Base-by-base conservation (phyloP, 495 filamentous ascomycete genomes). In the Durotheca rogersii region DNA sequence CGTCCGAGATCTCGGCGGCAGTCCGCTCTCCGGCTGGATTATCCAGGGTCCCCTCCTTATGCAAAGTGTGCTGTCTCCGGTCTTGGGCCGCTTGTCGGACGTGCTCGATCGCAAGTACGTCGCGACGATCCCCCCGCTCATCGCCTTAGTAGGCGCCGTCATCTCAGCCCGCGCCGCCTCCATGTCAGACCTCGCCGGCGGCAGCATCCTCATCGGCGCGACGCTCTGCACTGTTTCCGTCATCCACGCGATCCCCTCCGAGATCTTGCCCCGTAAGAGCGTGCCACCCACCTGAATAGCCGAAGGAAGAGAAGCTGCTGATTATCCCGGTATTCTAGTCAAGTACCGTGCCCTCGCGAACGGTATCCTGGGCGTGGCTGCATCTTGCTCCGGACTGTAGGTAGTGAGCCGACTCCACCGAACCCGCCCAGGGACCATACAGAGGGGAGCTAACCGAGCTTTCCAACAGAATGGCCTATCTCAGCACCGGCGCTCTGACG, bases 291-390 rank as follows among this genome's bases (percentile, higher is more conserved):
- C 9, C 23, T 27, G 9, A 9, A 9, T 4, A 27, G 9, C 23
- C 9, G 9, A 27, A 9, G 23, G 9, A 27, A 27, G 9, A 27
- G 23, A 27, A 27, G 23, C 9, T 27, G 23, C 23, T 27, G 23
- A 27, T 9, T 27, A 4, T 27, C 23, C 4, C 9, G 9, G 9
- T 27, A 27, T 27, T 27, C 4, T 27, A 27, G 23, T 80, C 35
- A 81, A 80, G 47, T 78, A 74, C 44, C 65, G 77, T 6, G 72
- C 77, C 23, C 59, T 80, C 5, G 76, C 77, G 0, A 79, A 80
- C 41, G 77, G 78, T 5, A 74, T 76, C 47, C 66, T 67, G 3
- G 75, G 68, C 41, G 46, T 79, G 4, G 78, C 68, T 4, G 76
- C 76, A 10, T 62, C 72, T 6, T 32, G 78, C 10, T 77, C 76